phyloP scores from a whole-genome alignment of 2,329 filamentous ascomycete species.

The Botrytis paeoniae region DNA sequence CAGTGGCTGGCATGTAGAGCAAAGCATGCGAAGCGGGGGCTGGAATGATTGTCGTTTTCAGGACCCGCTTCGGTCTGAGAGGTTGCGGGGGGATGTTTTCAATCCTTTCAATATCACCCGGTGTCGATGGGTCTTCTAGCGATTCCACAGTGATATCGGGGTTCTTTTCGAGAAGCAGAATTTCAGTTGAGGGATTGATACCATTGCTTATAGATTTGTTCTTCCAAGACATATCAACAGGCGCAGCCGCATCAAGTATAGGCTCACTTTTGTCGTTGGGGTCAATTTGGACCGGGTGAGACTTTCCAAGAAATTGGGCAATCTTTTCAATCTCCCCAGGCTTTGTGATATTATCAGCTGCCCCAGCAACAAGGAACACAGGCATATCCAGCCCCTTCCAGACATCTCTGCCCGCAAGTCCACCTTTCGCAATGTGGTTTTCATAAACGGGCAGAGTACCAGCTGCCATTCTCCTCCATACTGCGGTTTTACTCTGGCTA shows the following conservation, averaged over 20 bases:
- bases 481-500: conserved; percentile 68
- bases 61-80: conserved; percentile 48
- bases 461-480: conserved; percentile 74
- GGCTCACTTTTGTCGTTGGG: conserved; percentile 37
- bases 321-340: conserved; percentile 69
- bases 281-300: conserved; percentile 30
- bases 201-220: conserved; percentile 31
- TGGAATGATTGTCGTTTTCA: conserved; percentile 70
- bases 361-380: conserved; percentile 74
- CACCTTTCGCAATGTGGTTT: conserved; percentile 52
- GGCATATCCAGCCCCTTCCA: conserved; percentile 75
- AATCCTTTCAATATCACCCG: conserved; percentile 41
- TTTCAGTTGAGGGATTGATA: conserved; percentile 42
- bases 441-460: conserved; percentile 64
- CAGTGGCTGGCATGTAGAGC: conserved; percentile 73
- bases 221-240: conserved; percentile 40
- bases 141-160: conserved; percentile 40
- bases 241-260: conserved; percentile 50
- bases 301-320: conserved; percentile 41
- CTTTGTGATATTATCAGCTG: conserved; percentile 74
- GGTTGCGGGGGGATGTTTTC: conserved; percentile 47
- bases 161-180: conserved; percentile 40
- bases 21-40: conserved; percentile 79
- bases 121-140: conserved; percentile 47
- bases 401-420: conserved; percentile 64